Evolutionary conservation across 1,284 basidiomycete species (phyloP).

Genomic region (Apiotrichum veenhuisii): DNA sequence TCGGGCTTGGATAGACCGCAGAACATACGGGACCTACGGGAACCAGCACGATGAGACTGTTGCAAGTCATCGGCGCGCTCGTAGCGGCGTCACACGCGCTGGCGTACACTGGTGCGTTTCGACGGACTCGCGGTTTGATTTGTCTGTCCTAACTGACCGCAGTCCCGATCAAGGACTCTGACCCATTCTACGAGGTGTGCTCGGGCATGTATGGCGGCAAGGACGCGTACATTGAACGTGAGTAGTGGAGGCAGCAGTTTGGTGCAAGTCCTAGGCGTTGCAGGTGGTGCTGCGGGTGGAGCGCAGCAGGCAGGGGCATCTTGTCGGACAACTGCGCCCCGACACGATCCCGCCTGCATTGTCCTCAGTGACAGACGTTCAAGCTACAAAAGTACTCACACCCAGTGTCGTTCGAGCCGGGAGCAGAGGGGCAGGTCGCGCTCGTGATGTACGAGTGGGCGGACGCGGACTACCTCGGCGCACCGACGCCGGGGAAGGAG

Average conservation of each 20-base stretch:
- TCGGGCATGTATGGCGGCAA: conserved; percentile 87
- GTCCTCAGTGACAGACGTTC: background rate
- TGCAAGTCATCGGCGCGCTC: conserved; percentile 2
- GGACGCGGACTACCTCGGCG: conserved; percentile 80
- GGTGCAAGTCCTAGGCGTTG: background rate
- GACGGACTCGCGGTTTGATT: too few species aligned
- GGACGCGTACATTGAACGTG: conserved; percentile 52
- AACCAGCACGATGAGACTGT: background rate
- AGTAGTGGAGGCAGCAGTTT: too few species aligned
- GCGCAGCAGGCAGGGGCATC: background rate
- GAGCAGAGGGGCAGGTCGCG: conserved; percentile 81
- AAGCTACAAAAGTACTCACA: background rate
- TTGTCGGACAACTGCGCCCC: background rate
- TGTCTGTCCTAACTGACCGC: conserved; percentile 3
- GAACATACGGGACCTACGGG: too few species aligned
- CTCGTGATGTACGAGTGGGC: conserved; percentile 94
- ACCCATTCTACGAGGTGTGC: conserved; percentile 73
- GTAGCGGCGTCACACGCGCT: background rate
- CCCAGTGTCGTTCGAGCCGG: conserved; percentile 72
- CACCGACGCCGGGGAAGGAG: conserved; percentile 31
- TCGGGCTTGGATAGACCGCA: too few species aligned
- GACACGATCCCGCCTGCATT: too few species aligned
- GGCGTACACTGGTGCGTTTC: conserved; percentile 14
- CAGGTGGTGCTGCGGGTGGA: background rate
- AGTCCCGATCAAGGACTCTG: conserved; percentile 55